Percentiles rank a stretch among this genome's conserved stretches.
Conservation (phyloP, 225 moss, liverwort and hornwort species). For the Sphagnum contortum region DNA sequence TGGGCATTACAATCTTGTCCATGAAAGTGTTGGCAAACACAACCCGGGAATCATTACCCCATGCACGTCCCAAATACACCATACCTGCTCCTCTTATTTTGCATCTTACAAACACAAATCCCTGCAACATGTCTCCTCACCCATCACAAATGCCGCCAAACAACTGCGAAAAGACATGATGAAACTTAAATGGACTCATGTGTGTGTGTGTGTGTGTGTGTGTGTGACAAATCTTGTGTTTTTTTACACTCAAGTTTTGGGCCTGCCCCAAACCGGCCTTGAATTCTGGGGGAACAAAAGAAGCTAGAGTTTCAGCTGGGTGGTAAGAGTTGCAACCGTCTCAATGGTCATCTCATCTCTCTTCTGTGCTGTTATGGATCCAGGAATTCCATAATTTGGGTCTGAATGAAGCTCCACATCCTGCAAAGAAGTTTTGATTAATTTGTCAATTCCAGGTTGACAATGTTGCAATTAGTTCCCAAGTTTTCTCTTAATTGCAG, state of each 20-base stretch:
- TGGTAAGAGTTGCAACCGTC: constrained; percentile 18
- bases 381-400: constrained; percentile 9
- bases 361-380: constrained; percentile 62
- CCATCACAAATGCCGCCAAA: too few species aligned
- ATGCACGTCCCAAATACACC: constrained; percentile 35
- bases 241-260: too few species aligned
- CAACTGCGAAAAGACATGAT: too few species aligned
- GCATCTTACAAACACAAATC: constrained; percentile 30
- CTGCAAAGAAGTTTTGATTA: constrained; percentile 10
- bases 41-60: constrained; percentile 37
- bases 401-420: constrained; percentile 30
- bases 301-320: too few species aligned
- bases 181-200: too few species aligned
- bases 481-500: not conserved
- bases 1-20: constrained; percentile 29
- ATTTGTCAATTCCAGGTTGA: not conserved
- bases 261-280: too few species aligned
- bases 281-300: too few species aligned
- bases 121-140: constrained; percentile 8
- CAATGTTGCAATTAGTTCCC: not conserved
- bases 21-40: constrained; percentile 41
- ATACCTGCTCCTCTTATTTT: constrained; percentile 28
- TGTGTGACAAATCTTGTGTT: too few species aligned
- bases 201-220: too few species aligned
- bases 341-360: constrained; percentile 19